Base-by-base conservation (phyloP, 345 rosid species). In the Salix udensis region DNA sequence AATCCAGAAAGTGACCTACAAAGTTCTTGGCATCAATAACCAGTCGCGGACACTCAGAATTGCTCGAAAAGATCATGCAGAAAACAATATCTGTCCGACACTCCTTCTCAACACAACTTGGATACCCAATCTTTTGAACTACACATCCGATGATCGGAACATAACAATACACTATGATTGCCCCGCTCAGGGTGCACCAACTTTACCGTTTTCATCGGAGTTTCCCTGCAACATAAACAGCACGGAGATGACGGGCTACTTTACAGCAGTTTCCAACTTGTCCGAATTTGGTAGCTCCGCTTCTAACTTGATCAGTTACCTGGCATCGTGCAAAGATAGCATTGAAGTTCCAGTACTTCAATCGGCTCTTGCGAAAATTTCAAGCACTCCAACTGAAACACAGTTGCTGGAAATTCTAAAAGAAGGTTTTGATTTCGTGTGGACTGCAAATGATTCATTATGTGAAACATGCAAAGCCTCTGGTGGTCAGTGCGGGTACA, bases 401-500 rank as follows among this genome's bases (percentile, higher is more conserved):
- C n/a, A 76, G 76, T 53, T 87, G 62, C 1, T 53, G 7, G 62
- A 26, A 11, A 73, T 58, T 30, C 52, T 84, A 1, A 37, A 8
- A 0, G 52, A 36, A 0, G 88, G 88, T 30, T 87, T 89, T 55
- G 73, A 72, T 24, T 19, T 85, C 48, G 1, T 1, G 21, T 82
- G 80, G 85, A 9, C 34, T 72, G 52, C 73, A 37, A 2, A 39
- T 46, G 77, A 86, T 62, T 0, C 15, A 13, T 26, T 21, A 1
- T 89, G 90, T 74, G 7, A 3, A 0, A 0, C 0, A 2, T 89
- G 92, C 73, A 2, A 12, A 1, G 0, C 0, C 0, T 52, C 82
- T 1, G 15, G 42, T 1, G 92, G 92, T 16, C 12, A 30, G 65
- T 89, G 90, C 36, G 90, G 90, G 15, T 77, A 39, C 55, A 23